Evolutionary conservation across 345 rosid genomes (phyloP).

Genomic region (Ceriops tagal): DNA sequence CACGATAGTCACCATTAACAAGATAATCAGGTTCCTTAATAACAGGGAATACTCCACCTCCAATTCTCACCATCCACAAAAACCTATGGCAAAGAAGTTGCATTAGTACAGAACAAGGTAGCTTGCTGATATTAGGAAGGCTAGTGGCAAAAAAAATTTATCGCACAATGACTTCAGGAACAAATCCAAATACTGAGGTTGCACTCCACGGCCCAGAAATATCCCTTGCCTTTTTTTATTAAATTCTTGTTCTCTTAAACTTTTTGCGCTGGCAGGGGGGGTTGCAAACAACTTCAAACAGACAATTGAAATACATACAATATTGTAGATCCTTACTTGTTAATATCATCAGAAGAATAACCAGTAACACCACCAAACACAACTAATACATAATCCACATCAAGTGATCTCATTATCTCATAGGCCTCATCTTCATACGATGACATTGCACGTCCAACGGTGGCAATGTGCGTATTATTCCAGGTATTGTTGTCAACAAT

Average conservation of each 20-base stretch:
- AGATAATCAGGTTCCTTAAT: slow-evolving; percentile 98
- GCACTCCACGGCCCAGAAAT: too few species aligned
- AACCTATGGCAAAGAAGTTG: slow-evolving; percentile 48
- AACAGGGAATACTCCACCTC: slow-evolving; percentile 97
- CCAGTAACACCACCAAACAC: slow-evolving; percentile 99
- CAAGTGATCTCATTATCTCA: slow-evolving; percentile 94
- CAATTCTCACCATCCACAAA: slow-evolving; percentile 99
- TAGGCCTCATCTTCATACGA: slow-evolving; percentile 94
- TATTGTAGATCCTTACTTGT: slow-evolving; percentile 59
- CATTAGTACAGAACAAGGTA: slow-evolving; percentile 4
- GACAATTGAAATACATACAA: background rate
- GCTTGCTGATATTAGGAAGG: background rate
- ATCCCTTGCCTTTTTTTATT: too few species aligned
- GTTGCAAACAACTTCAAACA: background rate
- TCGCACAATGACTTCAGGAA: too few species aligned
- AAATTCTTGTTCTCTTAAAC: too few species aligned
- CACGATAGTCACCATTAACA: slow-evolving; percentile 95
- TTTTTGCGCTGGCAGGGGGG: too few species aligned
- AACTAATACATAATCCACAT: slow-evolving; percentile 90
- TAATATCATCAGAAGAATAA: slow-evolving; percentile 98
- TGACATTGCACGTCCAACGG: slow-evolving; percentile 99
- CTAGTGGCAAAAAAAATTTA: background rate
- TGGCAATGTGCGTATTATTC: slow-evolving; percentile 99
- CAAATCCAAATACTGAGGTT: too few species aligned
- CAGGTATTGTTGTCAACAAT: slow-evolving; percentile 98